Evolutionary conservation across 2,329 filamentous ascomycete species (phyloP).

Genomic region (Penicillium sclerotigenum): DNA sequence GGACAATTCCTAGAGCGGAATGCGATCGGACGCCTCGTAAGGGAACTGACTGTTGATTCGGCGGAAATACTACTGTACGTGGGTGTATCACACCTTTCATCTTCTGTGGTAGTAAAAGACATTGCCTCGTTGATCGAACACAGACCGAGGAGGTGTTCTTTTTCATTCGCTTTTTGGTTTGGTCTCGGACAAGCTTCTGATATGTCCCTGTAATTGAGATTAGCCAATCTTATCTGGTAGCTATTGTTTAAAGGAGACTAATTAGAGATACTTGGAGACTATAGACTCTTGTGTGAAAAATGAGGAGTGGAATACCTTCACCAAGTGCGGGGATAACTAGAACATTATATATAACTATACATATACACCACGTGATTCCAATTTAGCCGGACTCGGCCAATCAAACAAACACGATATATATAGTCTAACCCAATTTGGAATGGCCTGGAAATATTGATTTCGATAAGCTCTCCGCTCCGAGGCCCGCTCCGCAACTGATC

Average conservation of each 20-base stretch:
- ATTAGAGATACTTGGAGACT: not conserved
- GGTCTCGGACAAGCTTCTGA: not conserved
- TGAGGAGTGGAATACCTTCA: not conserved
- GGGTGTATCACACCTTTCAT: not conserved
- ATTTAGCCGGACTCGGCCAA: not conserved
- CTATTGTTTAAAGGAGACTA: not conserved
- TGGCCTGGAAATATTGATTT: not conserved
- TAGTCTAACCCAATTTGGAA: not conserved
- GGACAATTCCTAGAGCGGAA: not conserved
- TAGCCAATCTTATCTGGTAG: not conserved
- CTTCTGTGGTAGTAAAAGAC: not conserved
- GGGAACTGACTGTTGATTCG: not conserved
- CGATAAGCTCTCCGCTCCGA: constrained; percentile 11
- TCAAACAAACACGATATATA: not conserved
- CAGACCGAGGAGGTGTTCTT: too few species aligned
- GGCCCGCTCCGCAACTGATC: constrained; percentile 7
- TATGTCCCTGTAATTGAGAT: not conserved
- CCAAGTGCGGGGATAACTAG: not conserved
- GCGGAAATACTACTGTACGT: not conserved
- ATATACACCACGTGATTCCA: not conserved
- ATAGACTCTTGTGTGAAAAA: not conserved
- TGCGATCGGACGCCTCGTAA: too few species aligned
- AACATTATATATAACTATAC: too few species aligned
- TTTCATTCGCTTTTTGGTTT: not conserved
- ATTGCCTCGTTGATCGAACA: not conserved